These are phyloP conservation scores for Peronospora belbahrii DNA, from an alignment of 352 stramenopile species.

Conservation along the genomic window DNA sequence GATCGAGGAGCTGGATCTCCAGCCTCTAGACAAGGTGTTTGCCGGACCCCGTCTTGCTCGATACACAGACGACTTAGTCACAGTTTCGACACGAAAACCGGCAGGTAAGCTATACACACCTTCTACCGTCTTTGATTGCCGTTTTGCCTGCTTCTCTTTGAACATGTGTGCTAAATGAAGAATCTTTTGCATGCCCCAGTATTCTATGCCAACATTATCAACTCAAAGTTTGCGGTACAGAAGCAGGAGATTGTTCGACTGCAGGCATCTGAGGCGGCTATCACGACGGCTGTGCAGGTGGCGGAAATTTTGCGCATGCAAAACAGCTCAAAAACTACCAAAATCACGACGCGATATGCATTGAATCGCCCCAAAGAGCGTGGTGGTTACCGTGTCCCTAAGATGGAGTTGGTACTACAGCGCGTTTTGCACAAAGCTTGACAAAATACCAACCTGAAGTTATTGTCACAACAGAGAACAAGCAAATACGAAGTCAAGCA, in stretches of 20 bases:
- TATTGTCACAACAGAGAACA: slow-evolving; percentile 7
- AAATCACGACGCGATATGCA: slow-evolving; percentile 67
- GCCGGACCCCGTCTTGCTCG: slow-evolving; percentile 48
- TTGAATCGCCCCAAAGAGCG: slow-evolving; percentile 44
- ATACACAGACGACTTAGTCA: slow-evolving; percentile 69
- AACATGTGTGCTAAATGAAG: slow-evolving; percentile 3
- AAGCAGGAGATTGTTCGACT: slow-evolving; percentile 56
- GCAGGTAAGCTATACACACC: slow-evolving; percentile 28
- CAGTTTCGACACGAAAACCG: slow-evolving; percentile 58
- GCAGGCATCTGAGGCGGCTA: slow-evolving; percentile 57
- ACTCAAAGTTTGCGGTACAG: slow-evolving; percentile 67
- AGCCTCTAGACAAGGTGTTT: slow-evolving; percentile 34
- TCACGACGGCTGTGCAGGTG: slow-evolving; percentile 65
- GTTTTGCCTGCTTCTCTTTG: neutral
- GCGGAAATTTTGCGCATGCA: slow-evolving; percentile 64
- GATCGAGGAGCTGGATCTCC: slow-evolving; percentile 38
- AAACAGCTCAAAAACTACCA: slow-evolving; percentile 42
- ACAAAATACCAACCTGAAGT: neutral
- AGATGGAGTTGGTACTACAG: slow-evolving; percentile 60
- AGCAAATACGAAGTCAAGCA: neutral
- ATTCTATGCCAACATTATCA: slow-evolving; percentile 79
- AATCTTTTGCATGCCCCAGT: slow-evolving; percentile 21
- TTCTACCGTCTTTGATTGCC: neutral
- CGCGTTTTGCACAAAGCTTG: slow-evolving; percentile 30
- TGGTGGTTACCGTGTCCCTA: slow-evolving; percentile 55